Evolutionary conservation across 106 monocot genomes (phyloP).

Genomic region (Chionographis japonica): DNA sequence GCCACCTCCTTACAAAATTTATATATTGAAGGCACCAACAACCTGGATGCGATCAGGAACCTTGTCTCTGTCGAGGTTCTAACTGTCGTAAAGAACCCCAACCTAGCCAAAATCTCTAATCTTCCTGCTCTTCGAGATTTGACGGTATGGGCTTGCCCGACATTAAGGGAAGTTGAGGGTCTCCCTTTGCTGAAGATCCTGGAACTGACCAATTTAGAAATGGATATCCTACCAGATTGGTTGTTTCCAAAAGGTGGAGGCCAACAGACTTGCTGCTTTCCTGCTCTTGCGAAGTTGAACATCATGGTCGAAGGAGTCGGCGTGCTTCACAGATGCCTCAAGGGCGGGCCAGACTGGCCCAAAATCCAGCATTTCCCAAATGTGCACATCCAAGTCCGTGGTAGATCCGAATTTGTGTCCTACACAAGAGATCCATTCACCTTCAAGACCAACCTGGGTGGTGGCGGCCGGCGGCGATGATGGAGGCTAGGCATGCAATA

Average conservation of each 20-base stretch:
- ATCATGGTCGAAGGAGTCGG: conserved; percentile 6
- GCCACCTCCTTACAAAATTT: neutral
- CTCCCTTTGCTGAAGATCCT: conserved; percentile 6
- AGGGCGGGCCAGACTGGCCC: conserved; percentile 25
- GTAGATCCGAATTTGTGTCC: conserved; percentile 2
- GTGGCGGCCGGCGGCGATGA: no score
- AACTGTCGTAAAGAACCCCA: neutral
- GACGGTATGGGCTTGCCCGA: neutral
- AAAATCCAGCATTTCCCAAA: conserved; percentile 15
- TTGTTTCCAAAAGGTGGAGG: conserved; percentile 10
- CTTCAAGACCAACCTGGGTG: conserved; percentile 22
- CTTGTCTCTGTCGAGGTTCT: neutral
- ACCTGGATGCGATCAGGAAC: neutral
- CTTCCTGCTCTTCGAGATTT: conserved; percentile 5
- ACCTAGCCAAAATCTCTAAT: conserved; percentile 6
- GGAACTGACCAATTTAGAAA: neutral
- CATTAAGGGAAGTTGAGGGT: conserved; percentile 6
- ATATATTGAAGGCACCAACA: neutral
- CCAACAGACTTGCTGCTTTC: conserved; percentile 5
- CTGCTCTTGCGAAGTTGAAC: neutral
- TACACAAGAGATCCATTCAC: conserved; percentile 22
- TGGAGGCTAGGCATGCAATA: no score
- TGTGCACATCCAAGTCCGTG: conserved; percentile 8
- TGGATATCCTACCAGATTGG: conserved; percentile 22
- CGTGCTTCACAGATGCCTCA: conserved; percentile 18